Base-by-base conservation (phyloP, 306 rosid genomes). In the Inga leiocalycina region DNA sequence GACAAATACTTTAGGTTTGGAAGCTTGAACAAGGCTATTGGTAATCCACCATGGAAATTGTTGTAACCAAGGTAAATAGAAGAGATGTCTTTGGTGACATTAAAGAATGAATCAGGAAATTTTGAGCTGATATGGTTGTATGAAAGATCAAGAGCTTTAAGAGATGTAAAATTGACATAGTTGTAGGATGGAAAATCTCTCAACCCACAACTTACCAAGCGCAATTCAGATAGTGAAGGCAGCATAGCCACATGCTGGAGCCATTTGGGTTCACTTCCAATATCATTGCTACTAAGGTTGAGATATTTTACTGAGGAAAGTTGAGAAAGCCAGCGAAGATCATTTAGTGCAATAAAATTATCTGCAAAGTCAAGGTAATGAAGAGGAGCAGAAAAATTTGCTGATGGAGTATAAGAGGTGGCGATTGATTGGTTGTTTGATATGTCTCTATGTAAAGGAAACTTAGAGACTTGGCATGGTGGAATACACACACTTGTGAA, bases 1-100 rank as follows among this genome's bases (percentile, higher is more conserved):
- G 27, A 24, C 0, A 24, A 80, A 37, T 14, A 8, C 45, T 67
- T 48, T 12, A 84, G 74, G 43, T 68, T 80, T 75, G 12, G 30
- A 75, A 75, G 68, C 8, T 41, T 67, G n/a, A 66, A 67, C 80
- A 84, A 79, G 20, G 80, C 35, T 43, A 65, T 34, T n/a, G 87
- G 83, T 7, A 84, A 10, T 68, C 64, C 48, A 30, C 87, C 87
- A 37, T 45, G 15, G 24, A 80, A 8, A 7, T 16, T 0, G 48
- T 14, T 2, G 0, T 10, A 11, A 20, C 78, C n/a, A 24, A 84
- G 84, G 48, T 74, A 74, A 44, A 74, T 5, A 10, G 30, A 0
- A 1, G 27, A 74, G 24, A 49, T 49, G 6, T 51, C 15, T 8
- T 11, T 27, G 16, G 24, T 61, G 44, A 77, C 19, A 43, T 39